Conservation (phyloP, 306 rosid species). For the Cucurbita moschata region DNA sequence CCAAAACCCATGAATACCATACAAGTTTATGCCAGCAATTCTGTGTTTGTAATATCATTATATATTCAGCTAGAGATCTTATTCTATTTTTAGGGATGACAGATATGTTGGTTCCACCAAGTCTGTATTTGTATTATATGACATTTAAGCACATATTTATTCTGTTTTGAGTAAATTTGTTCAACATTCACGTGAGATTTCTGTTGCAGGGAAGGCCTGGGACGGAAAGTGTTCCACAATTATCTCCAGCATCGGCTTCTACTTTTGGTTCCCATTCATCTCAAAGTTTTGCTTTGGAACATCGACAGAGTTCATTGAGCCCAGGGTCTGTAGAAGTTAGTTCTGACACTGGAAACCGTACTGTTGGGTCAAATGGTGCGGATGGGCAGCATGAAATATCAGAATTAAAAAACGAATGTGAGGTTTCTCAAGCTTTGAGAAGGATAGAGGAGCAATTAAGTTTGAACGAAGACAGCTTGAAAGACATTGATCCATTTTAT, state of each 20-base stretch:
- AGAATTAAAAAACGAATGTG: slow-evolving; percentile 18
- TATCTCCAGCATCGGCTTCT: slow-evolving; percentile 40
- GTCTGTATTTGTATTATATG: not conserved
- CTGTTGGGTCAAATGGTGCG: slow-evolving; percentile 21
- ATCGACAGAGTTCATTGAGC: slow-evolving; percentile 45
- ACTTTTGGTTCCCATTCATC: slow-evolving; percentile 25
- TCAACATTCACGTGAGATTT: not conserved
- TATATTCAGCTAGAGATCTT: not conserved
- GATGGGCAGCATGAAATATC: slow-evolving; percentile 29
- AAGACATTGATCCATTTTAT: slow-evolving; percentile 22
- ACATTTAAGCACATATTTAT: not conserved
- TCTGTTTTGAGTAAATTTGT: not conserved
- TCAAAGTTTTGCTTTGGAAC: slow-evolving; percentile 44
- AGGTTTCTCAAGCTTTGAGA: slow-evolving; percentile 54
- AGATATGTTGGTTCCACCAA: not conserved
- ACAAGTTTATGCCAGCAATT: not conserved
- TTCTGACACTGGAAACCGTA: slow-evolving; percentile 27
- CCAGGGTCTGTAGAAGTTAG: slow-evolving; percentile 54
- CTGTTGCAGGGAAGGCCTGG: slow-evolving; percentile 47
- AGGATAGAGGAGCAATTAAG: slow-evolving; percentile 63
- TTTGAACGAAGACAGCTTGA: slow-evolving; percentile 38
- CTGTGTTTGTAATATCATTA: not conserved
- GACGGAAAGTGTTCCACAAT: slow-evolving; percentile 25
- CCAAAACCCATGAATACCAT: not conserved
- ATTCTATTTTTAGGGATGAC: not conserved